A percentile compares a stretch with the other conserved stretches of the same genome.
Evolutionary conservation across 1,139 yeast genomes (phyloP).

Genomic region (Kodamaea arcana): DNA sequence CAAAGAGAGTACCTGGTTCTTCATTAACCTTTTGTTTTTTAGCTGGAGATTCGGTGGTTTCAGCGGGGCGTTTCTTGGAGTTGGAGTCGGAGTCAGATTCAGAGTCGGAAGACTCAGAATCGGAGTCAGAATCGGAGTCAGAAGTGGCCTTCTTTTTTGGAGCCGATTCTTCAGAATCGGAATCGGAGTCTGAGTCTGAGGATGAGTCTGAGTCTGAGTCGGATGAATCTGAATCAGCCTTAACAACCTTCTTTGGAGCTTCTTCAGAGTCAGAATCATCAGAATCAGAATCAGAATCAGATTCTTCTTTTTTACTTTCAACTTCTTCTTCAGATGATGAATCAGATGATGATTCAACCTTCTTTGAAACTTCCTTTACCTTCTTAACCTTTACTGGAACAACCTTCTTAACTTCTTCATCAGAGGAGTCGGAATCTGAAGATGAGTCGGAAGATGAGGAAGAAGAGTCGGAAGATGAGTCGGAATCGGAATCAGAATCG

Average conservation of each 20-base stretch:
- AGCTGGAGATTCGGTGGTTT: conserved; percentile 31
- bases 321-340: conserved; percentile 7
- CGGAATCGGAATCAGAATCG: conserved; percentile 13
- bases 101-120: conserved; percentile 26
- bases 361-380: conserved; percentile 26
- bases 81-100: conserved; percentile 25
- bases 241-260: conserved; percentile 3
- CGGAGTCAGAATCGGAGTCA: conserved; percentile 21
- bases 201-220: conserved; percentile 9
- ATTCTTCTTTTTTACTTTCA: conserved; percentile 19
- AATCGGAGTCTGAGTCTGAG: conserved; percentile 20
- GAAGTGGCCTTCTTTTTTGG: conserved; percentile 10
- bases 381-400: conserved; percentile 20
- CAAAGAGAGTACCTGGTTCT: conserved; percentile 87
- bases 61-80: conserved; percentile 20
- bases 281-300: conserved; percentile 18
- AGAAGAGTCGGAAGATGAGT: conserved; percentile 19
- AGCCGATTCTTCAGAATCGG: conserved; percentile 18
- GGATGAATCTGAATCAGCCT: conserved; percentile 10
- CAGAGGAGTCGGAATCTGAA: conserved; percentile 24
- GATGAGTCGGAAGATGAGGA: neutral
- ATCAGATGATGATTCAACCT: conserved; percentile 15
- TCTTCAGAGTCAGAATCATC: conserved; percentile 13
- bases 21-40: conserved; percentile 35
- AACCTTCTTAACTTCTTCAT: conserved; percentile 19